Evolutionary conservation across 768 basidiomycete genomes (phyloP), one percentile per base, ranked within the genome.

Genomic region (Hygrophorus pudorinus): DNA sequence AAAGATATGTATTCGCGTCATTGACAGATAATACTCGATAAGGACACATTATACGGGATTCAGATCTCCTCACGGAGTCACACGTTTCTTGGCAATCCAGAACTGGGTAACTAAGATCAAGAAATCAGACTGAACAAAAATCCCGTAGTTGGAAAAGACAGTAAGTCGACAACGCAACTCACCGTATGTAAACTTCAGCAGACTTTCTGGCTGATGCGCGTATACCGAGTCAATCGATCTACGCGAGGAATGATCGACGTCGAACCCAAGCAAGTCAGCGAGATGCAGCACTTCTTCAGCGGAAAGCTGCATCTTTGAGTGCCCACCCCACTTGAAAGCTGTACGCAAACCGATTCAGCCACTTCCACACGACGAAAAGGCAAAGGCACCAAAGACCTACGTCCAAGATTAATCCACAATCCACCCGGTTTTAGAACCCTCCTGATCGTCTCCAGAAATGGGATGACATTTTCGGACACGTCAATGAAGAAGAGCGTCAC

Each of bases 401-500:
- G 41, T 42, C 41, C 41, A 8, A 42, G 41, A 32, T 42, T 42
- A 31, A 42, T 18, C 41, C 41, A 42, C 20, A 42, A 18, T 8
- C 41, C 41, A 13, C 41, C 41, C 14, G 41, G 29, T 20, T 42
- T 42, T 8, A 42, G 20, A 10, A 42, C 20, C 16, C 20, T 42
- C 4, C 14, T 17, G 28, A 42, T 42, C 16, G 13, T 42, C 41
- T 42, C 41, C 29, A 42, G 21, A 32, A 42, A 42, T 20, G 31
- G 29, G 6, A 42, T 33, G 9, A 42, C 30, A 30, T 42, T 32
- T 7, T 17, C 14, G 3, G 41, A 42, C 41, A 42, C 16, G 41
- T 42, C 41, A 31, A 42, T 42, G 41, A 42, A 42, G 20, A 42
- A 42, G 13, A 42, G 30, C 7, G 41, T 42, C 11, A 42, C 41